Evolutionary conservation across 2,329 filamentous ascomycete genomes (phyloP), one percentile per base, ranked within the genome.

Genomic region (Didymellaceae sp.): DNA sequence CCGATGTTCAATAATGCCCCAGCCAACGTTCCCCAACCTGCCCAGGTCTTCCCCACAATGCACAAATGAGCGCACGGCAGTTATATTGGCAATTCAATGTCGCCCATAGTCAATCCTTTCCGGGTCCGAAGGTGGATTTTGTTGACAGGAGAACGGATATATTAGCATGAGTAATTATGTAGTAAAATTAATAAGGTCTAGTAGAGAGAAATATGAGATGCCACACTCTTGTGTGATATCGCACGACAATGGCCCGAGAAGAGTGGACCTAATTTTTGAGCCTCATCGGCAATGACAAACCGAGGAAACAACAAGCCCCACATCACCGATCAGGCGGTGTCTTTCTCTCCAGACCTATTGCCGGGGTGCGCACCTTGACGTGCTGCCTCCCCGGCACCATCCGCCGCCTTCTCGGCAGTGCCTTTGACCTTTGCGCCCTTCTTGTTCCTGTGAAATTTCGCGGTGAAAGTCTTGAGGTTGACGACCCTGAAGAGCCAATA

Each of bases 401-500:
- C 52, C 6, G 40, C 37, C 7, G 34, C 55, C 20, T 65, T 54
- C 3, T 61, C 59, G 1, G 55, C 56, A 8, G 35, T 37, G 0
- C 43, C 46, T 34, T 62, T 59, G 1, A 50, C 43, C 50, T 65
- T 63, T 2, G 54, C 55, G 0, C 57, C 57, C 13, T 58, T 58
- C 43, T 58, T 63, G 13, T 26, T 59, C 51, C 58, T 65, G 18
- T 58, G 48, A 21, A 53, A 53, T 30, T 49, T 55, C 0, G 22
- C 43, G 17, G 45, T 61, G 6, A 64, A 20, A 8, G 30, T 47
- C 22, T 48, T 54, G 7, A 64, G 32, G n/a, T 70, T 67, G 26
- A 59, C 58, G 11, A 72, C 68, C 7, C 70, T 53, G 53, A 72
- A 69, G 1, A 65, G 17, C 43, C 62, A 90, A 70, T 90, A 90